phyloP scores from a whole-genome alignment of 2,329 filamentous ascomycete genomes.

The Fusarium zealandicum region DNA sequence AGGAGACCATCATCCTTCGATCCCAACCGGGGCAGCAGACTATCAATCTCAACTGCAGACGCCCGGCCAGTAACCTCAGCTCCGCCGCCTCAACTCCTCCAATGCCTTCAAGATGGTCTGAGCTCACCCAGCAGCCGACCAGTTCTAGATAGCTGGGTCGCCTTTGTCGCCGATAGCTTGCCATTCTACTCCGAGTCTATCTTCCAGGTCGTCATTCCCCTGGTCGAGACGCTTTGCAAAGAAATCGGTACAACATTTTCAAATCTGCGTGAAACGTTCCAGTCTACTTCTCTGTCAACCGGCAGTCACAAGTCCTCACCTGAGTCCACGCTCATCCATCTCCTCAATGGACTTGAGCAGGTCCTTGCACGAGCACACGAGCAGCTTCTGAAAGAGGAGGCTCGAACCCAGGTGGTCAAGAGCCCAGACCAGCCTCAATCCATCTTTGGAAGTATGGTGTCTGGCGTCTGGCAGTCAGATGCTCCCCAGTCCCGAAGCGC shows the following conservation, averaged over 20 bases:
- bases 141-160: conserved; percentile 90
- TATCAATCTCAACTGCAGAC: conserved; percentile 48
- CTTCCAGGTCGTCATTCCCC: conserved; percentile 87
- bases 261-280: conserved; percentile 72
- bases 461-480: conserved; percentile 85
- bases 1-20: conserved; percentile 55
- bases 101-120: conserved; percentile 83
- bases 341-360: conserved; percentile 93
- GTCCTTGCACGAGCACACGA: conserved; percentile 88
- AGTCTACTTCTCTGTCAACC: conserved; percentile 36
- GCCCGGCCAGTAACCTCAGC: conserved; percentile 42
- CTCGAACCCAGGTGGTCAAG: conserved; percentile 71
- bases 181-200: conserved; percentile 84
- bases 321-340: conserved; percentile 78
- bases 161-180: conserved; percentile 82
- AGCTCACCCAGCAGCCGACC: conserved; percentile 75
- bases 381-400: conserved; percentile 78
- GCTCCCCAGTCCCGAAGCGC: conserved; percentile 77
- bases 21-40: conserved; percentile 49
- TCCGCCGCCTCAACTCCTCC: conserved; percentile 76
- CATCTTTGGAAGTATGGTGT: conserved; percentile 94
- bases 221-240: conserved; percentile 87
- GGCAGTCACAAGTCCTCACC: conserved; percentile 50
- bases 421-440: conserved; percentile 83
- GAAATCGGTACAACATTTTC: conserved; percentile 78